These are phyloP conservation scores for Mortierella sp. DNA, from an alignment of 371 early-diverging fungal species.

Conservation along the genomic window DNA sequence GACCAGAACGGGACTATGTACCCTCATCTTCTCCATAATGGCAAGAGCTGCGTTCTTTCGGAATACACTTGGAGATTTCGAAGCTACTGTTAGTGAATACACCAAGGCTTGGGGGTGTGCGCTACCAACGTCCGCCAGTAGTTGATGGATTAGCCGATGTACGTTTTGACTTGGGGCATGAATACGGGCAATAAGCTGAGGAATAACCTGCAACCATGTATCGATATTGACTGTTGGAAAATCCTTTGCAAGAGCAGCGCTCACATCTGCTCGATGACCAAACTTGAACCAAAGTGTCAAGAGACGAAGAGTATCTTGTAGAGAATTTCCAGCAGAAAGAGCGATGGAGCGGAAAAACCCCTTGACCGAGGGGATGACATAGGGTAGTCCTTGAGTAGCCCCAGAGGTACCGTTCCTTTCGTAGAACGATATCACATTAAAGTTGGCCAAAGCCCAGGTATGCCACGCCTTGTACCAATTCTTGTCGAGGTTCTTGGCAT, in stretches of 20 bases:
- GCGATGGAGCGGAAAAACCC: slow-evolving; percentile 97
- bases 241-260: slow-evolving; percentile 87
- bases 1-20: slow-evolving; percentile 86
- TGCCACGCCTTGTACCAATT: slow-evolving; percentile 99
- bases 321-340: slow-evolving; percentile 89
- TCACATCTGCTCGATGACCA: slow-evolving; percentile 91
- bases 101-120: slow-evolving; percentile 97
- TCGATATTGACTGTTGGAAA: slow-evolving; percentile 91
- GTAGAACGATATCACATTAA: slow-evolving; percentile 86
- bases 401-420: slow-evolving; percentile 59
- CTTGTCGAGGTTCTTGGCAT: slow-evolving; percentile 92
- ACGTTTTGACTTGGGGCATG: slow-evolving; percentile 88
- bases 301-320: slow-evolving; percentile 97
- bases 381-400: slow-evolving; percentile 30
- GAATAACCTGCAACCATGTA: slow-evolving; percentile 99
- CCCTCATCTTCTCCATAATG: slow-evolving; percentile 94
- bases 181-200: slow-evolving; percentile 97
- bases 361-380: slow-evolving; percentile 60
- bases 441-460: slow-evolving; percentile 95
- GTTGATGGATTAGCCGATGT: slow-evolving; percentile 87
- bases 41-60: slow-evolving; percentile 87
- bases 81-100: slow-evolving; percentile 96
- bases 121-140: slow-evolving; percentile 93
- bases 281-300: slow-evolving; percentile 98
- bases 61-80: slow-evolving; percentile 87